Evolutionary conservation across 2,329 filamentous ascomycete species (phyloP), one percentile per base, ranked within the genome.

Genomic region (Cladosporium sp.): DNA sequence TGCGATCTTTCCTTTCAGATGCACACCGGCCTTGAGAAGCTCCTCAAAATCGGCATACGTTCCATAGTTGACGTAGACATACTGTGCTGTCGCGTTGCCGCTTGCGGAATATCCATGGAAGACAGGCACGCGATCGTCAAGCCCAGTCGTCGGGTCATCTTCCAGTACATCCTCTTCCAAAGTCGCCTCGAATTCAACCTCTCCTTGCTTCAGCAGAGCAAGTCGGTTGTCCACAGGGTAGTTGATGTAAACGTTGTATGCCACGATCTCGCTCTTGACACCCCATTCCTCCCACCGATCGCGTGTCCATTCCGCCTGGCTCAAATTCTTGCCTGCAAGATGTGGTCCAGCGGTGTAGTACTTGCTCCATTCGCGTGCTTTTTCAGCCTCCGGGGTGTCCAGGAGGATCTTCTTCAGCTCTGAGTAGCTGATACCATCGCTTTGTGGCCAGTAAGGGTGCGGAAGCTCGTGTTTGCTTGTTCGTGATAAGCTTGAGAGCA

Each of bases 51-150:
- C 92, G 56, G 79, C 73, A 64, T 85, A 95, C 0, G 88, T 93
- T 47, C 91, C 92, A 63, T 93, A 95, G 69, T 96, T 96, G 66
- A 88, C 89, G 63, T 86, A 97, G 27, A 96, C 88, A 58, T 88
- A 93, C 12, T 83, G 80, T 2, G 83, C 89, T 0, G 92, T 96
- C 42, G 95, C 92, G 67, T 97, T 95, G 22, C 92, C 92, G 54
- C 78, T 91, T 4, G 90, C 90, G 3, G 89, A 95, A 69, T 96
- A 97, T 47, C 92, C 93, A 64, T 97, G 92, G 73, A 97, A 97
- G 0, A 86, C 92, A 1, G 92, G 90, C 19, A 97, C 79, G 24
- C 89, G 78, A 61, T 90, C 80, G 8, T 79, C 70, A 40, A 89
- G 73, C 18, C 83, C 79, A 15, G 84, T 89, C 0, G 90, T 95